phyloP scores from a whole-genome alignment of 1,284 basidiomycete genomes.

The Sanguinoderma infundibulare region DNA sequence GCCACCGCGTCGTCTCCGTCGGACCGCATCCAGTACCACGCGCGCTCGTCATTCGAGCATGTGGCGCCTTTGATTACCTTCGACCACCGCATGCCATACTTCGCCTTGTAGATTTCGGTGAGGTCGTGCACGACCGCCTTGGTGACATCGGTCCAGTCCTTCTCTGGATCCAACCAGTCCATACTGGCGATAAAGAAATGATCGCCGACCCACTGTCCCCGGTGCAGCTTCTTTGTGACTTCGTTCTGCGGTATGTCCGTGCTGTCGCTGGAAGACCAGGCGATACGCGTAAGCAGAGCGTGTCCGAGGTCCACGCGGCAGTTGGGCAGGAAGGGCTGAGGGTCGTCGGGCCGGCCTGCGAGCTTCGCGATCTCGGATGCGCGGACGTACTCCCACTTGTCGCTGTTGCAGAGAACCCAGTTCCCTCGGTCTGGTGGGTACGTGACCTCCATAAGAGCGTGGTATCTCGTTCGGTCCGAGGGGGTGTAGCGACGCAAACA shows the following conservation, averaged over 20 bases:
- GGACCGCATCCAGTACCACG: neutral
- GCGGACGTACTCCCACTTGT: conserved; percentile 12
- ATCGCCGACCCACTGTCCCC: conserved; percentile 6
- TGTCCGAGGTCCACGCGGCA: too few species aligned
- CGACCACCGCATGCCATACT: neutral
- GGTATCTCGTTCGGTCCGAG: neutral
- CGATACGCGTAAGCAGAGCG: too few species aligned
- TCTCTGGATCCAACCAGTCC: neutral
- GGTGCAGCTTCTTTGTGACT: neutral
- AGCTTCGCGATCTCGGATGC: conserved; percentile 7
- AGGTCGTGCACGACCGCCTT: neutral
- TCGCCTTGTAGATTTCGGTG: neutral
- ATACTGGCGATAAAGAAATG: conserved; percentile 4
- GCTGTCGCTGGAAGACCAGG: conserved; percentile 8
- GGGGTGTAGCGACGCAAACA: neutral
- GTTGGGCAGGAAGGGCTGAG: too few species aligned
- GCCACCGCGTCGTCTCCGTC: too few species aligned
- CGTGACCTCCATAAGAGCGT: neutral
- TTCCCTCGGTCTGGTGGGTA: conserved; percentile 6
- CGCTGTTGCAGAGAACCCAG: conserved; percentile 12
- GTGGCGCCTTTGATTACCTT: neutral
- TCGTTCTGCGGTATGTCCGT: neutral
- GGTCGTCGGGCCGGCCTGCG: conserved; percentile 3
- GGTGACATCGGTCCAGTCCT: conserved; percentile 9
- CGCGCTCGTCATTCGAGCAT: neutral